Base-by-base conservation (phyloP, 1,139 yeast species). In the Debaryomycetaceae sp. region DNA sequence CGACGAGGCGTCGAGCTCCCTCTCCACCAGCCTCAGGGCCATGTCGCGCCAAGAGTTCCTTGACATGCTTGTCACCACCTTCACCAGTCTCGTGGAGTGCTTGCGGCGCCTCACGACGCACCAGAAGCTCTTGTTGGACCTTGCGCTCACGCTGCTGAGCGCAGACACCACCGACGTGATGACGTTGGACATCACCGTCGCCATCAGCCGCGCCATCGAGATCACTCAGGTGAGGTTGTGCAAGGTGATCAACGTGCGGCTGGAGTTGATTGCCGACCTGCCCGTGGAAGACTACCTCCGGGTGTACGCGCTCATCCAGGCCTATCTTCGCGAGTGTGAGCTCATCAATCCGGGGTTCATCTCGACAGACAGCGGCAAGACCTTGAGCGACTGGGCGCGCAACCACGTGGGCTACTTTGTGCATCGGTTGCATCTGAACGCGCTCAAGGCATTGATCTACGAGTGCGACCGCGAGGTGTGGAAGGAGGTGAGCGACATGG, bases 241-340 rank as follows among this genome's bases (percentile, higher is more conserved):
- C 18, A 85, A 84, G 46, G 74, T 91, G 12, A 67, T 89, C 14
- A 75, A 78, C 37, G 95, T 85, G 5, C 69, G 97, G 38, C 76
- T 80, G 51, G 88, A 80, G 31, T 77, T 83, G 40, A 78, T 78
- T 10, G 74, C 85, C 0, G 73, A 68, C 27, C 54, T 81, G 21
- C 55, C 78, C 2, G 58, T 66, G 25, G 61, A 70, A 6, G 70
- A 66, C 40, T 86, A 88, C 52, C 52, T 84, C 34, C 64, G 77
- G 35, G 70, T 86, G 30, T 85, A 80, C 53, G 67, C 83, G 3
- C 61, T 84, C 14, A 75, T 80, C 30, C 73, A 80, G 1, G 67
- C 81, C 16, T 89, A 88, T 48, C 62, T 88, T 23, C 75, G 76
- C 31, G 95, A 86, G 49, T 85, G 96, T 53, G 98, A 91, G 52